Percentiles rank a stretch among this genome's conserved stretches.
phyloP scores from a whole-genome alignment of 495 filamentous ascomycete species.

The Aspergillus ostianus region DNA sequence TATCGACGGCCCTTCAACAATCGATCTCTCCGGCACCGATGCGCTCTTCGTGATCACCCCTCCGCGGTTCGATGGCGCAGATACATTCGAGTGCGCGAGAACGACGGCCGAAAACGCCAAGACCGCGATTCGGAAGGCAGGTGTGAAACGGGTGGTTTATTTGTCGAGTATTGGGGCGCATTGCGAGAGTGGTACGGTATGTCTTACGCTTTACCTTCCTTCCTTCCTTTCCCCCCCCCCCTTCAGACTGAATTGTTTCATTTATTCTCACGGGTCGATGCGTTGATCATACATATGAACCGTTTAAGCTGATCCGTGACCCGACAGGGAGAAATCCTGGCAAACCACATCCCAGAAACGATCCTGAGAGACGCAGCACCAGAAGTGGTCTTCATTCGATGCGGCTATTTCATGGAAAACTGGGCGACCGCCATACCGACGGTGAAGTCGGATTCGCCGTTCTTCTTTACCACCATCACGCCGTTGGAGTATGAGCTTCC shows the following conservation, averaged over 20 bases:
- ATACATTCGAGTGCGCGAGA: slow-evolving; percentile 2
- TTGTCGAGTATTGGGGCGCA: slow-evolving; percentile 14
- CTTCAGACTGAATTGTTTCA: too few relatives aligned
- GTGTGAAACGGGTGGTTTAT: slow-evolving; percentile 9
- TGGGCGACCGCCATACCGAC: slow-evolving; percentile 1
- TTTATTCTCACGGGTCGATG: too few relatives aligned
- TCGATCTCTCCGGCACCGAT: slow-evolving; percentile 7
- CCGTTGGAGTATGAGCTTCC: slow-evolving; percentile 10
- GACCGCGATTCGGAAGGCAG: background rate
- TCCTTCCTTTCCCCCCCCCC: too few relatives aligned
- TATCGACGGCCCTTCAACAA: slow-evolving; percentile 1
- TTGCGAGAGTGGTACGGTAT: slow-evolving; percentile 6
- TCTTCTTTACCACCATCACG: slow-evolving; percentile 6
- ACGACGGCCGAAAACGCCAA: slow-evolving; percentile 3
- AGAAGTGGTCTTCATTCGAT: slow-evolving; percentile 9
- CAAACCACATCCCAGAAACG: slow-evolving; percentile 13
- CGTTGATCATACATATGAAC: too few relatives aligned
- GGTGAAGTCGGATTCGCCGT: slow-evolving; percentile 2
- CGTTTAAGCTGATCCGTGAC: background rate
- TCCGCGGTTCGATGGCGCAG: background rate
- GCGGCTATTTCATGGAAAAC: slow-evolving; percentile 17
- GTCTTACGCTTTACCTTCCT: background rate
- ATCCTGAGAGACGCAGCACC: slow-evolving; percentile 6
- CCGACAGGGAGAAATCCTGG: slow-evolving; percentile 13
- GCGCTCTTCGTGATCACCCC: slow-evolving; percentile 10